Evolutionary conservation across 1,284 basidiomycete genomes (phyloP), one percentile per base, ranked within the genome.

Genomic region (Ceratobasidium sp.): DNA sequence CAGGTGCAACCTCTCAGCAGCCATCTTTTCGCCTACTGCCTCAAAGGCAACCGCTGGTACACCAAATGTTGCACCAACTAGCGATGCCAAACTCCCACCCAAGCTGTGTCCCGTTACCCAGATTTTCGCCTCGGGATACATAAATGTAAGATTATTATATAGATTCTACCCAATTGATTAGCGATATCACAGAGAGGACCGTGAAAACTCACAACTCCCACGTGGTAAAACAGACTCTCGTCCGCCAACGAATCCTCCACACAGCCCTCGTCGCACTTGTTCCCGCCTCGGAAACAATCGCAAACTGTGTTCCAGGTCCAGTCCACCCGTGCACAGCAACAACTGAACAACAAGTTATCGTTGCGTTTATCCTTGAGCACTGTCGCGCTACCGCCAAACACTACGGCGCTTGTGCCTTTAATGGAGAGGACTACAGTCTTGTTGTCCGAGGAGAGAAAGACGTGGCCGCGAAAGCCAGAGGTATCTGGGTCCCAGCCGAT

Each of bases 251-350:
- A 85, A 12, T 86, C 78, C 77, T 94, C 92, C 54, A 98, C 75
- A 77, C 96, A 99, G 29, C 86, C 82, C 76, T 90, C 84, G 73
- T 93, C 87, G 78, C 96, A 99, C 74, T 90, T 89, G 83, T 88
- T 90, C 1, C 88, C 87, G 27, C 72, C 72, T 17, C 91, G 88
- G 1, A 87, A 83, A 78, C 96, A 99, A 70, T 89, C 92, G 78
- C 97, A 99, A 4, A 98, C 96, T 0, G 94, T 87, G 47, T 90
- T 88, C 96, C 96, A 99, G 4, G 92, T 89, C 87, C 94, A 97
- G 76, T 93, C 93, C 27, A 99, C 87, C 20, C 88, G 83, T 0
- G 97, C 97, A 78, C 96, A 99, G 80, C 96, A 99, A 79, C 96
- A 99, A 65, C 94, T 91, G 80, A 98, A 99, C 67, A 98, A 81